Evolutionary conservation across 441 rosid species (phyloP).

Genomic region (Mallotus japonicus): DNA sequence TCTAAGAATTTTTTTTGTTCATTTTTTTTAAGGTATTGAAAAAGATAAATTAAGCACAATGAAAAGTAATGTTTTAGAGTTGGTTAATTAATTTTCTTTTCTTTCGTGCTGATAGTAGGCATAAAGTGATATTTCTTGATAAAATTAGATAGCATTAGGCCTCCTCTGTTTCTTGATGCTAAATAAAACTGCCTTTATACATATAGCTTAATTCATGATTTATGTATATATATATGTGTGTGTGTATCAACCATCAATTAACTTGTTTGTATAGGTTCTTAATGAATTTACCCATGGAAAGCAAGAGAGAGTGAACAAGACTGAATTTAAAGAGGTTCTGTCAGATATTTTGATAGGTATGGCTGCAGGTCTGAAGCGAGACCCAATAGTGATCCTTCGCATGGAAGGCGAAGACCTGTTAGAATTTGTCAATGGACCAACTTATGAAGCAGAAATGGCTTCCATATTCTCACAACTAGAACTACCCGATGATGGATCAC

Average conservation of each 20-base stretch:
- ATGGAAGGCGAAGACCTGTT: constrained; percentile 92
- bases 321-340: constrained; percentile 80
- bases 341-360: constrained; percentile 86
- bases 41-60: neutral
- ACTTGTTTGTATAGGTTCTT: constrained; percentile 46
- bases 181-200: too few species aligned
- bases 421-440: constrained; percentile 66
- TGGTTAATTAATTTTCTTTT: too few species aligned
- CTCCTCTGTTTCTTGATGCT: too few species aligned
- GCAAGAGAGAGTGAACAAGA: constrained; percentile 71
- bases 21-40: neutral
- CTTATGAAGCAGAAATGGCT: constrained; percentile 63
- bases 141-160: too few species aligned
- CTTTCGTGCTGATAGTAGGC: too few species aligned
- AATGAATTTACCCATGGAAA: constrained; percentile 85
- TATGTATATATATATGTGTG: too few species aligned
- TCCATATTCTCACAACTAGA: constrained; percentile 54
- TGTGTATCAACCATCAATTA: too few species aligned
- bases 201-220: neutral
- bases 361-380: constrained; percentile 96
- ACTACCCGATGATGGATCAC: constrained; percentile 42
- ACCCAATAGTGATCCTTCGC: constrained; percentile 91
- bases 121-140: too few species aligned
- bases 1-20: too few species aligned
- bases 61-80: too few species aligned